Conservation (phyloP, 805 yeast genomes). For the Jamesozyma piceae region DNA sequence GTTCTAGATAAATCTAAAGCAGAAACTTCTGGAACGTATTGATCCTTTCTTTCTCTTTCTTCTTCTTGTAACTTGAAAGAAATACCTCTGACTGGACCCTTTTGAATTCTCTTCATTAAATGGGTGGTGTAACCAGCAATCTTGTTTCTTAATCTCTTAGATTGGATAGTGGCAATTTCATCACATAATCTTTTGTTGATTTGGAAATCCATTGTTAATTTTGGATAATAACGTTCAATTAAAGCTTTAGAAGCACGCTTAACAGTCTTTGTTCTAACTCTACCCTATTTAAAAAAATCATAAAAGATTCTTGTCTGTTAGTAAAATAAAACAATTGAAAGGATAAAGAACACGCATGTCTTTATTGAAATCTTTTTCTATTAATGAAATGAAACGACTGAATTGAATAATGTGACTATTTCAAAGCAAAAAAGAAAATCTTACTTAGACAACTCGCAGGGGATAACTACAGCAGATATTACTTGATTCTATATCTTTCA, state of each 20-base stretch:
- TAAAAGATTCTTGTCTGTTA: conserved; percentile 8
- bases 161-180: conserved; percentile 97
- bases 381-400: too few relatives aligned
- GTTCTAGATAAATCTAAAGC: conserved; percentile 97
- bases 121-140: conserved; percentile 99
- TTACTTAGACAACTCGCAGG: too few relatives aligned
- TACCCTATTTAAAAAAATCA: conserved; percentile 53
- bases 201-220: conserved; percentile 98
- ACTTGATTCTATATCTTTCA: too few relatives aligned
- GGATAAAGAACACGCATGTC: too few relatives aligned
- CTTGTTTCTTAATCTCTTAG: conserved; percentile 99
- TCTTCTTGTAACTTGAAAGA: conserved; percentile 99
- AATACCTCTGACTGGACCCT: conserved; percentile 99
- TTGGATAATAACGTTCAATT: conserved; percentile 99
- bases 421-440: too few relatives aligned
- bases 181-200: conserved; percentile 99
- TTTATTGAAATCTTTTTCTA: too few relatives aligned
- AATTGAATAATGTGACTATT: too few relatives aligned
- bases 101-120: conserved; percentile 99
- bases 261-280: conserved; percentile 99
- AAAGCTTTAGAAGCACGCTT: conserved; percentile 99
- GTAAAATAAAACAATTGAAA: conserved; percentile 6
- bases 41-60: conserved; percentile 99
- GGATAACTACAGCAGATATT: too few relatives aligned
- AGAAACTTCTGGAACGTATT: conserved; percentile 99